Conservation (phyloP, 495 filamentous ascomycete species). For the Apiosordaria backusii region DNA sequence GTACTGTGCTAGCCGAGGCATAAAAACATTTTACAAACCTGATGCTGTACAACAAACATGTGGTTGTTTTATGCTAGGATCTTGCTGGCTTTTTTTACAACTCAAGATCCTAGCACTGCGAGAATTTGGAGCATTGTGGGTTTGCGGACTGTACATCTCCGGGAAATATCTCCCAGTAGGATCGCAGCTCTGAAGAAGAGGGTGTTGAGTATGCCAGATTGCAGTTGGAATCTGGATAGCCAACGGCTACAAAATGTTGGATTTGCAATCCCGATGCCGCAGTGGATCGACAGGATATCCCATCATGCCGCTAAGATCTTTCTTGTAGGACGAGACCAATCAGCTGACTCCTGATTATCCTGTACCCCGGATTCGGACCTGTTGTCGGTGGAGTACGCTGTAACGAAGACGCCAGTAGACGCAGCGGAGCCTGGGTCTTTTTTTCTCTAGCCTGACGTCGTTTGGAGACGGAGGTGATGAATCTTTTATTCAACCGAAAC, state of each 20-base stretch:
- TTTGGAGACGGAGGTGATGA: background rate
- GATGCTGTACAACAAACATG: background rate
- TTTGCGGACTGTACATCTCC: background rate
- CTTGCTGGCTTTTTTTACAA: background rate
- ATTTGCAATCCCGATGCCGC: background rate
- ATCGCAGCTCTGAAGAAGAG: background rate
- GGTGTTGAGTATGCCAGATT: background rate
- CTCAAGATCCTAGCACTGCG: background rate
- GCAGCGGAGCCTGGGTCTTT: background rate
- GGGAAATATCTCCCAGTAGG: background rate
- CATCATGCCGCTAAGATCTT: background rate
- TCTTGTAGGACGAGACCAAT: slow-evolving; percentile 14
- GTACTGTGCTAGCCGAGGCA: background rate
- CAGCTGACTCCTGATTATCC: slow-evolving; percentile 14
- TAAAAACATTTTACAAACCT: background rate
- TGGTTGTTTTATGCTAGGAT: background rate
- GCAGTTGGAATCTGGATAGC: background rate
- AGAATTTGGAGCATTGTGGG: background rate
- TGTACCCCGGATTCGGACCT: slow-evolving; percentile 5
- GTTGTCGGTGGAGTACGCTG: background rate
- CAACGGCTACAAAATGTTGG: background rate
- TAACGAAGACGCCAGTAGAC: background rate
- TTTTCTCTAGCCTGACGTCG: background rate
- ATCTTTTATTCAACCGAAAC: background rate
- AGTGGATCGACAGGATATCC: background rate